Base-by-base conservation (phyloP, 2,329 filamentous ascomycete genomes). In the Rhynchosporium graminicola region DNA sequence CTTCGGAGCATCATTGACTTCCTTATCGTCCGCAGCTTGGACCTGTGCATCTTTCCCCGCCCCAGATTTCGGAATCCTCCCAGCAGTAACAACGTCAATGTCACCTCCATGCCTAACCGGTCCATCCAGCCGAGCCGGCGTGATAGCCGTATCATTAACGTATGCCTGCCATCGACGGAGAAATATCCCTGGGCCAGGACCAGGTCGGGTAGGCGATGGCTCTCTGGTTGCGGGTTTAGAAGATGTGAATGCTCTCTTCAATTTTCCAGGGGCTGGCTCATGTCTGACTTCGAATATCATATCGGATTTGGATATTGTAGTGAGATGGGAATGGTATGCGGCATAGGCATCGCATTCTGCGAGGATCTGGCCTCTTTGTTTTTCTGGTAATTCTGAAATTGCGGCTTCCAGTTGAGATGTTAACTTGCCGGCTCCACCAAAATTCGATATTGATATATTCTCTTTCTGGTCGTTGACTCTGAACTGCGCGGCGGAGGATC, bases 101-200 rank as follows among this genome's bases (percentile, higher is more conserved):
- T 59, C 57, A 8, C 47, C 57, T 15, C 57, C 57, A 52, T 51
- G 52, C 40, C 57, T 51, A 13, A 59, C 57, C 9, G 57, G 57
- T 28, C 57, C 57, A 20, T 9, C 7, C 5, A n/a, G 46, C 20
- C 31, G 26, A 31, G 47, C 26, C 7, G 90, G 88, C 1, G 88
- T 89, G 64, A 93, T 86, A 51, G 81, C 74, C 0, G 90, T 90
- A n/a, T 81, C 78, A 71, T 92, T 87, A 3, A 93, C 78, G 6
- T 92, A 78, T 0, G 83, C 78, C 72, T 92, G 87, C 90, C 90
- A 93, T 56, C 86, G 82, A 1, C 84, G 80, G 29, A 92, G 82
- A 71, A 89, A 93, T 52, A 89, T 83, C 1, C 90, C 90, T 0
- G 90, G 89, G 0, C 89, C 89, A 8, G 57, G 54, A 3, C 33